phyloP scores from a whole-genome alignment of 164 flowering plant genomes.

The Stephania yunnanensis region DNA sequence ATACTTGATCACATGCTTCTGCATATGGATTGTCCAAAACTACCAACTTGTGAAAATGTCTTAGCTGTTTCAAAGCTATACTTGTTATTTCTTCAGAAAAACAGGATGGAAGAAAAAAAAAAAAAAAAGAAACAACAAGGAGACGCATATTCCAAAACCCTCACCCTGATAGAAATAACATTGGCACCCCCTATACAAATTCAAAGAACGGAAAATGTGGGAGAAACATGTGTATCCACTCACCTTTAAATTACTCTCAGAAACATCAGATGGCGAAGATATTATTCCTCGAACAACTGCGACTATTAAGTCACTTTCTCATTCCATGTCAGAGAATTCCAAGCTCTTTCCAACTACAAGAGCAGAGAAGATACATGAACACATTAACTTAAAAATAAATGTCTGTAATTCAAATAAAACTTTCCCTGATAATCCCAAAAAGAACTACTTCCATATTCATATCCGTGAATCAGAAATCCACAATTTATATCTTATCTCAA shows the following conservation, averaged over 20 bases:
- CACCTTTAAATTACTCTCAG: constrained; percentile 46
- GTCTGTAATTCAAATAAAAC: background rate
- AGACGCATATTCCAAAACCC: background rate
- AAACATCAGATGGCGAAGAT: constrained; percentile 35
- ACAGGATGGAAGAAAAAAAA: too few relatives aligned
- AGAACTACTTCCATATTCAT: constrained; percentile 2
- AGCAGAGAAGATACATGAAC: constrained; percentile 6
- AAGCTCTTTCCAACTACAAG: constrained; percentile 83
- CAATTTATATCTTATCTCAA: background rate
- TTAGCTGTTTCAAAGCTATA: too few relatives aligned
- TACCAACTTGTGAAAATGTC: too few relatives aligned
- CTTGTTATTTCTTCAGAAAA: too few relatives aligned
- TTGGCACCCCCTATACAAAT: too few relatives aligned
- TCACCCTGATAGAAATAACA: background rate
- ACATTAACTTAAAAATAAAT: background rate
- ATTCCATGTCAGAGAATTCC: constrained; percentile 73
- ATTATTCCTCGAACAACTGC: constrained; percentile 67
- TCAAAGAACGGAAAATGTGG: background rate
- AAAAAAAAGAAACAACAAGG: too few relatives aligned
- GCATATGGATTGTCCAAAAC: too few relatives aligned
- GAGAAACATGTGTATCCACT: background rate
- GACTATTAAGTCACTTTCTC: constrained; percentile 56
- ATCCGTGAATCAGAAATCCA: background rate
- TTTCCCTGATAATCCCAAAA: background rate
- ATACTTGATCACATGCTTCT: too few relatives aligned